Base-by-base conservation (phyloP, 1,284 basidiomycete species). In the Trametes polyzona region DNA sequence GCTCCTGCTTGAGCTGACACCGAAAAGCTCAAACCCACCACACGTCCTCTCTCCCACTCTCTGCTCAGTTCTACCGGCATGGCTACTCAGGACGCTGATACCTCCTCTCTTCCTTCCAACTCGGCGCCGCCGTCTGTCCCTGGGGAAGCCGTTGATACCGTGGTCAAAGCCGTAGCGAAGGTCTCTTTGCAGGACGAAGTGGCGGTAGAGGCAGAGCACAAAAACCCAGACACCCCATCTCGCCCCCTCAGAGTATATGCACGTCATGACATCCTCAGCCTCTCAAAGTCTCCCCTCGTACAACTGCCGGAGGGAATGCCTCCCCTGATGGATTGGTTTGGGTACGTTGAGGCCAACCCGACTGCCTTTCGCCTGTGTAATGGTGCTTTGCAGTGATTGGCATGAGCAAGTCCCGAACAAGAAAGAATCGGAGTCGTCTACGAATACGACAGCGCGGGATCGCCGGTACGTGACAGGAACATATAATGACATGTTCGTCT, bases 281-380 rank as follows among this genome's bases (percentile, higher is more conserved):
- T 93, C 30, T 82, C 83, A 62, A 83, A 83, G 59, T 93, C 92
- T n/a, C 86, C 88, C n/a, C 74, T 95, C 30, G 88, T 95, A 27
- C 77, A 80, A 57, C 75, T 78, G 42, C 93, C 93, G 6, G 69
- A 76, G 58, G 82, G 81, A 62, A 93, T 95, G 92, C 92, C 92
- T 47, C 74, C 83, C 40, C 75, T 95, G 53, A 92, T 87, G 73
- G 84, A 88, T 43, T 95, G 93, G 93, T 95, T 93, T 74, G 93
- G 93, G 92, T 94, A 72, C 60, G 85, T 73, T 32, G 21, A 33
- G 23, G 33, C 46, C 21, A 54, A 19, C 37, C 17, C 36, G 46
- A 43, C 50, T 48, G 44, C 55, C 33, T 49, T 44, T 57, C 52
- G 41, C 36, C 56, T 56, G 14, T 30, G 17, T 58, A 65, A 66